These are phyloP conservation scores for Metschnikowia orientalis DNA, from an alignment of 805 yeast genomes.

Conservation along the genomic window DNA sequence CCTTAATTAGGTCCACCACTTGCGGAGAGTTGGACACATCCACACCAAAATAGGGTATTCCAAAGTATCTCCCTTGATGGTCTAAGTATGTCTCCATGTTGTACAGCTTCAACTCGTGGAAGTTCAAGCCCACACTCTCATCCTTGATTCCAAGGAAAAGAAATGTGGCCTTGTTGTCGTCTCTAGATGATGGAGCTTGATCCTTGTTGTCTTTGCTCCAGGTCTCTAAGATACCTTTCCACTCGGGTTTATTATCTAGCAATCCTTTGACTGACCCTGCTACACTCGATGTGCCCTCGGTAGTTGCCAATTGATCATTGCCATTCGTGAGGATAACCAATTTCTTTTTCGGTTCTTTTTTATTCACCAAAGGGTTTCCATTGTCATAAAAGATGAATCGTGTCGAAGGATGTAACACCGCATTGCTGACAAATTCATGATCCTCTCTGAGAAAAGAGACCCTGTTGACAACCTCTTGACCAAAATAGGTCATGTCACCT, in stretches of 20 bases:
- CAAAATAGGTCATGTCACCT: constrained; percentile 30
- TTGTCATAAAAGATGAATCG: constrained; percentile 43
- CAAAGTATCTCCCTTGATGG: constrained; percentile 48
- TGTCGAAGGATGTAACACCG: constrained; percentile 44
- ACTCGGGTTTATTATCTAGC: constrained; percentile 11
- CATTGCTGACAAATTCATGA: constrained; percentile 43
- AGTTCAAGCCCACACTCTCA: constrained; percentile 40
- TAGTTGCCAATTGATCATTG: constrained; percentile 26
- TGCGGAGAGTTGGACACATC: constrained; percentile 48
- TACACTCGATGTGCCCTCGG: constrained; percentile 13
- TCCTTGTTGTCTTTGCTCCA: constrained; percentile 32
- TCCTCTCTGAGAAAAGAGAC: constrained; percentile 62
- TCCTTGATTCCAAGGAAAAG: constrained; percentile 42
- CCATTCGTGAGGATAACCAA: constrained; percentile 36
- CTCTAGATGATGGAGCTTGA: constrained; percentile 40
- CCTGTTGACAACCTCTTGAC: constrained; percentile 55
- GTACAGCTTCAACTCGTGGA: constrained; percentile 25
- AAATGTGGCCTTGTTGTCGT: constrained; percentile 31
- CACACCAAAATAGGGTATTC: constrained; percentile 62
- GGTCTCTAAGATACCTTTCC: constrained; percentile 11
- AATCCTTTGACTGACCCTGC: constrained; percentile 23
- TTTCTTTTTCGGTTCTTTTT: constrained; percentile 20
- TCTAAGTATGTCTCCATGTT: constrained; percentile 35
- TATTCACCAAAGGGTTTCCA: constrained; percentile 31
- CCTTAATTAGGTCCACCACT: constrained; percentile 34